phyloP scores from a whole-genome alignment of 176 grass and related monocot species.

The Rhipidocladum racemiflorum region DNA sequence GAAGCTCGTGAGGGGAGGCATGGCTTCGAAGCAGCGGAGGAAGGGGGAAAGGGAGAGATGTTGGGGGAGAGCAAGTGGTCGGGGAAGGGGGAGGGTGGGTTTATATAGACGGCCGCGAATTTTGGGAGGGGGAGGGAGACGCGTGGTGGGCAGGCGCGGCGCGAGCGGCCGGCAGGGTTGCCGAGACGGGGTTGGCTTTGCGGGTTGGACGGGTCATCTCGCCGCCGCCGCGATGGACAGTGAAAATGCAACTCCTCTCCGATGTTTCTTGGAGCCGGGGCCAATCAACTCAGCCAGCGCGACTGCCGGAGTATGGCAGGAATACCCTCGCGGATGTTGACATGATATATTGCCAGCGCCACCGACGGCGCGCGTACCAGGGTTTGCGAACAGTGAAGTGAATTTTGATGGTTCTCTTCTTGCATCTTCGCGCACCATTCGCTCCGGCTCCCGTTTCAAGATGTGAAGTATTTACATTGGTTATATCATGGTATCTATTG shows the following conservation, averaged over 20 bases:
- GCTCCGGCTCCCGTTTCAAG: too few species aligned
- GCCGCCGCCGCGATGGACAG: constrained; percentile 27
- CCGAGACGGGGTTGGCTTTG: not conserved
- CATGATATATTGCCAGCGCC: too few species aligned
- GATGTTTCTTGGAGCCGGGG: constrained; percentile 39
- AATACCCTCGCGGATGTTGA: not conserved
- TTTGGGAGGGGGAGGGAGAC: constrained; percentile 17
- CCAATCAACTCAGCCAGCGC: constrained; percentile 22
- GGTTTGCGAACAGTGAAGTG: not conserved
- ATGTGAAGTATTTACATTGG: too few species aligned
- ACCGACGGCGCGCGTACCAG: not conserved
- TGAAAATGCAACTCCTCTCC: not conserved
- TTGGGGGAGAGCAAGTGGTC: not conserved
- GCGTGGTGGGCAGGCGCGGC: constrained; percentile 55
- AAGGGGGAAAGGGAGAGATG: not conserved
- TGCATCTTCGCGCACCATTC: too few species aligned
- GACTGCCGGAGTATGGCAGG: constrained; percentile 3
- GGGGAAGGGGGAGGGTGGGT: not conserved
- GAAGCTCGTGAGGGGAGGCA: constrained; percentile 51
- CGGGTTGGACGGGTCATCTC: constrained; percentile 6
- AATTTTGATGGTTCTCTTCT: too few species aligned
- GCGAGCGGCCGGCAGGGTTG: constrained; percentile 36
- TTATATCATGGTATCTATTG: too few species aligned
- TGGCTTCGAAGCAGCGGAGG: constrained; percentile 17
- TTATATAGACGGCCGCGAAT: constrained; percentile 41